Percentiles rank a stretch among this genome's conserved stretches.
These are phyloP conservation scores for Yamadazyma buinensis DNA, from an alignment of 1,139 yeast species.

Conservation along the genomic window DNA sequence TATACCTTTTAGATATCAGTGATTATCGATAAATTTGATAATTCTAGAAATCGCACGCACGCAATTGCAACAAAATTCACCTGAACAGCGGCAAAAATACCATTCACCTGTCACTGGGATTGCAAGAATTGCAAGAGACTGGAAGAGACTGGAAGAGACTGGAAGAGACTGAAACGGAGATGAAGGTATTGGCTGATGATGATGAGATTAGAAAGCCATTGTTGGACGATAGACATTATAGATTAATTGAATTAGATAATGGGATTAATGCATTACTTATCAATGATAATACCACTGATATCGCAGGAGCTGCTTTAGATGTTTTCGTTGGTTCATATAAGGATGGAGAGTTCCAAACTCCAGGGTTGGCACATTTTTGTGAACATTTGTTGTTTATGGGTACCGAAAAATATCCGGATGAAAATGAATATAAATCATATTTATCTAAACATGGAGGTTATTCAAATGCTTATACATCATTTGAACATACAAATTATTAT, in stretches of 20 bases:
- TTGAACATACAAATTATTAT: conserved; percentile 86
- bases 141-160: no score
- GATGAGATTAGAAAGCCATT: conserved; percentile 51
- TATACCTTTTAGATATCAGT: no score
- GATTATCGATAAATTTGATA: no score
- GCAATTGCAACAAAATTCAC: no score
- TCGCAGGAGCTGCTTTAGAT: conserved; percentile 89
- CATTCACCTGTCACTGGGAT: no score
- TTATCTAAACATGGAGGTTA: conserved; percentile 65
- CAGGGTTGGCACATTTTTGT: conserved; percentile 95
- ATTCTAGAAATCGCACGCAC: no score
- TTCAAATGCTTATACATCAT: conserved; percentile 83
- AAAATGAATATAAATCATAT: conserved; percentile 80
- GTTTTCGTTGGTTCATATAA: conserved; percentile 88
- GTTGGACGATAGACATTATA: conserved; percentile 72
- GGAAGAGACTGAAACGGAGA: background rate
- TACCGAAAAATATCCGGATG: conserved; percentile 87
- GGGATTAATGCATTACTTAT: conserved; percentile 71
- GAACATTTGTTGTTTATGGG: conserved; percentile 97
- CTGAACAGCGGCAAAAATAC: no score
- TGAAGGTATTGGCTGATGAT: background rate
- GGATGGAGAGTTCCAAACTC: conserved; percentile 63
- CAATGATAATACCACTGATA: conserved; percentile 81
- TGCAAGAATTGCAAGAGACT: no score
- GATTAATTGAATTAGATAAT: conserved; percentile 63